Evolutionary conservation across 2,329 filamentous ascomycete species (phyloP).

Genomic region (Phyllosticta citrichinensis): DNA sequence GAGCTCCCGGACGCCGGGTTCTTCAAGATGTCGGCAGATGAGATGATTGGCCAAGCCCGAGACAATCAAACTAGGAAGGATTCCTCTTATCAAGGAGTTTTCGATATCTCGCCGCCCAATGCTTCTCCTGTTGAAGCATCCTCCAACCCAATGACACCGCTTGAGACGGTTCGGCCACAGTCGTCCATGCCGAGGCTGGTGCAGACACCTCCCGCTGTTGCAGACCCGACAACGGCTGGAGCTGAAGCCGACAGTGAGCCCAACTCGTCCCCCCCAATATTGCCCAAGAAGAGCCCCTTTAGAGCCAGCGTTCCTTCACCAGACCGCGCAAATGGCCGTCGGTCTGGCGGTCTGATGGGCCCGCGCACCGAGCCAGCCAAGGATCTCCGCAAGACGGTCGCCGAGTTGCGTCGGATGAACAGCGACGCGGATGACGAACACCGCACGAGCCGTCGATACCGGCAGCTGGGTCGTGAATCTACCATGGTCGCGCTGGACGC

Average conservation of each 20-base stretch:
- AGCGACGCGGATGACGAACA: slow-evolving; percentile 17
- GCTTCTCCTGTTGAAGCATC: neutral
- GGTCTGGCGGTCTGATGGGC: slow-evolving; percentile 10
- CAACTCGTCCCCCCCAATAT: slow-evolving; percentile 13
- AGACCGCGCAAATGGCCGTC: neutral
- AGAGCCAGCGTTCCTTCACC: neutral
- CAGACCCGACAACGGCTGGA: neutral
- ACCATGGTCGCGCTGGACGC: neutral
- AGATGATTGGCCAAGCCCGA: neutral
- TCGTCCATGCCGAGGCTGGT: neutral
- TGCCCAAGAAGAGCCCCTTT: slow-evolving; percentile 15
- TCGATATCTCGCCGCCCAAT: neutral
- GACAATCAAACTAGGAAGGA: neutral
- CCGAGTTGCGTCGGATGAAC: slow-evolving; percentile 28
- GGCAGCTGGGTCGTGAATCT: slow-evolving; percentile 30
- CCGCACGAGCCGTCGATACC: slow-evolving; percentile 22
- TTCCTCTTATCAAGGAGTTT: neutral
- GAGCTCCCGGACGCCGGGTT: neutral
- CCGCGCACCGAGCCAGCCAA: slow-evolving; percentile 22
- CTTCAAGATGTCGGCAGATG: neutral
- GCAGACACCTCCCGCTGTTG: neutral
- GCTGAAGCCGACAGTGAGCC: neutral
- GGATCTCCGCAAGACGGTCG: slow-evolving; percentile 23
- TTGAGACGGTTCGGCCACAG: slow-evolving; percentile 23
- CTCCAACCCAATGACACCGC: slow-evolving; percentile 12